Conservation (phyloP, 305 asterid genomes). For the Coffea humblotiana region DNA sequence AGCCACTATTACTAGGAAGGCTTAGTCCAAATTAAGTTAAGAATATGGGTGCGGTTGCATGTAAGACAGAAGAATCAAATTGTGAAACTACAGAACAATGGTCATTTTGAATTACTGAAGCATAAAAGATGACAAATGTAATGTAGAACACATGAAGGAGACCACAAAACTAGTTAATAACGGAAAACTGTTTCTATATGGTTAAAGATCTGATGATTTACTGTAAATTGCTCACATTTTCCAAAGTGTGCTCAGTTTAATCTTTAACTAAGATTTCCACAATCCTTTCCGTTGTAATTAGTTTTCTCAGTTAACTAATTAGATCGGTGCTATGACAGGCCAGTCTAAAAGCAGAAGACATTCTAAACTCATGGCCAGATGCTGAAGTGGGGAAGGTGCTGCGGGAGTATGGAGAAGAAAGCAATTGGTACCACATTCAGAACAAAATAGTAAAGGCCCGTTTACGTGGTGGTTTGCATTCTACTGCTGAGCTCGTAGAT, state of each 20-base stretch:
- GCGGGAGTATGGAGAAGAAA: conserved; percentile 94
- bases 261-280: background rate
- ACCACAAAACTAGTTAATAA: background rate
- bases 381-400: conserved; percentile 77
- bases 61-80: background rate
- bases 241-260: background rate
- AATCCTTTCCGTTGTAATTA: conserved; percentile 15
- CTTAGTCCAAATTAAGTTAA: no score
- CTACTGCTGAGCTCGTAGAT: conserved; percentile 71
- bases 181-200: background rate
- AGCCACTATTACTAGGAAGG: no score
- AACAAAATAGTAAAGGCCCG: conserved; percentile 82
- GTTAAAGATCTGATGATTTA: background rate
- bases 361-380: conserved; percentile 91
- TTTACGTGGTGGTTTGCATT: conserved; percentile 75
- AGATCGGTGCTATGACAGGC: conserved; percentile 78
- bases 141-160: background rate
- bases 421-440: conserved; percentile 79
- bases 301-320: conserved; percentile 48
- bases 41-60: no score
- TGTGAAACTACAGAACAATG: background rate
- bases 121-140: background rate
- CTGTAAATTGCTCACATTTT: background rate
- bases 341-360: conserved; percentile 87
- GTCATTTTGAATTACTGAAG: background rate